phyloP scores from a whole-genome alignment of 208 protist species.

The Blastocrithidia nonstop region DNA sequence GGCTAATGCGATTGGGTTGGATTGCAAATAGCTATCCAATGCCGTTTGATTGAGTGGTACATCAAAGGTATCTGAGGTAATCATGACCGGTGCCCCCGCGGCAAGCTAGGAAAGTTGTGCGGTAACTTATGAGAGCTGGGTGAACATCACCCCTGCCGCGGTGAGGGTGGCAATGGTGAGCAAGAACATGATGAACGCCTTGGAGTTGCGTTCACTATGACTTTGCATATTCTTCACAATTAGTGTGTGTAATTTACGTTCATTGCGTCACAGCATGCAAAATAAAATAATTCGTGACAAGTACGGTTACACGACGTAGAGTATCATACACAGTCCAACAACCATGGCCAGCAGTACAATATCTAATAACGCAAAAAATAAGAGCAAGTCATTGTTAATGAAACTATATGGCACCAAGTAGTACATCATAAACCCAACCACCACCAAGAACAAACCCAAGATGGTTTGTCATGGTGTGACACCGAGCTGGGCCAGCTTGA shows the following conservation, averaged over 20 bases:
- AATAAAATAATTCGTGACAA: slow-evolving; percentile 50
- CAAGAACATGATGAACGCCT: slow-evolving; percentile 93
- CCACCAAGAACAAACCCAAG: slow-evolving; percentile 55
- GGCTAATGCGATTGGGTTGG: slow-evolving; percentile 11
- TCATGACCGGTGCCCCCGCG: slow-evolving; percentile 33
- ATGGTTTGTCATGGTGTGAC: slow-evolving; percentile 56
- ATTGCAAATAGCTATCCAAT: slow-evolving; percentile 31
- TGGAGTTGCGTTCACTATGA: slow-evolving; percentile 78
- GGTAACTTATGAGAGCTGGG: slow-evolving; percentile 27
- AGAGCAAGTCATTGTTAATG: slow-evolving; percentile 62
- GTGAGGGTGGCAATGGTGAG: slow-evolving; percentile 78
- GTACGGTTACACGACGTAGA: slow-evolving; percentile 52
- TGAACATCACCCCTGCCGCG: slow-evolving; percentile 72
- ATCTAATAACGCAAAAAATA: slow-evolving; percentile 88
- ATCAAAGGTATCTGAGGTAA: slow-evolving; percentile 15
- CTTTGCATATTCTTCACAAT: slow-evolving; percentile 83
- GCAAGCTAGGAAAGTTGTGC: slow-evolving; percentile 18
- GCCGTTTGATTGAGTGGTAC: slow-evolving; percentile 21
- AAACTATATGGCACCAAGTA: slow-evolving; percentile 90
- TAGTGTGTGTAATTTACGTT: slow-evolving; percentile 50
- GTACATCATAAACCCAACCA: slow-evolving; percentile 89
- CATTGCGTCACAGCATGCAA: slow-evolving; percentile 76
- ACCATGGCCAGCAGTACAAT: slow-evolving; percentile 86
- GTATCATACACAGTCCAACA: slow-evolving; percentile 81
- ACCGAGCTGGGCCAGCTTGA: slow-evolving; percentile 81